Percentiles rank a stretch among this genome's conserved stretches.
Conservation (phyloP, 1,139 yeast species). For the Suhomyces atakaporum region DNA sequence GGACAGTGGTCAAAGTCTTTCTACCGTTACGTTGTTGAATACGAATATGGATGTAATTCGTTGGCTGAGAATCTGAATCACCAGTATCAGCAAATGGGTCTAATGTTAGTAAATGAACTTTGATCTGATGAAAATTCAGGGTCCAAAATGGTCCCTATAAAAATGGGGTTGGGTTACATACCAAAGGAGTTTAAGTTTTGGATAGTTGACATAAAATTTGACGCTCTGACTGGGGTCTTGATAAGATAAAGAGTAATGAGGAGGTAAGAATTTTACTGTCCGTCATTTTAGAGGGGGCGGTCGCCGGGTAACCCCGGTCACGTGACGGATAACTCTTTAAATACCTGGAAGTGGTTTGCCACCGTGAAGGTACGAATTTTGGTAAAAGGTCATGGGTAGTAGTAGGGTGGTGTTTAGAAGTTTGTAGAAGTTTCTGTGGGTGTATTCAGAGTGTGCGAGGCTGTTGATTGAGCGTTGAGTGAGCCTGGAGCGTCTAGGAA, state of each 20-base stretch:
- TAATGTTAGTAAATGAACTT: conserved; percentile 24
- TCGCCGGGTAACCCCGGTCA: conserved; percentile 9
- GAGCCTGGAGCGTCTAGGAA: no score
- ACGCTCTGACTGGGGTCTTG: conserved; percentile 8
- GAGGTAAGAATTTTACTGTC: conserved; percentile 8
- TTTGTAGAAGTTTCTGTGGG: neutral
- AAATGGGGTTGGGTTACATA: conserved; percentile 33
- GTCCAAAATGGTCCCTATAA: neutral
- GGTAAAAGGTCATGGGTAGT: no score
- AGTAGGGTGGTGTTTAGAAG: neutral
- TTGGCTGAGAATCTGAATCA: conserved; percentile 96
- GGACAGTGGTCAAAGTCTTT: conserved; percentile 97
- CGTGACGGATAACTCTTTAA: no score
- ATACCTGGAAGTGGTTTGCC: no score
- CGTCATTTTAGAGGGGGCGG: conserved; percentile 3
- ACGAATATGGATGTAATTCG: conserved; percentile 96
- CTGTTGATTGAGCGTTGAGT: no score
- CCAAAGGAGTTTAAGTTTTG: conserved; percentile 96
- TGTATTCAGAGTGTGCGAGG: neutral
- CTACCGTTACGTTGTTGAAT: conserved; percentile 99
- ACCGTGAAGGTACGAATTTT: no score
- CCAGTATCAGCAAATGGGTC: conserved; percentile 99
- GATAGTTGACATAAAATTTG: conserved; percentile 75
- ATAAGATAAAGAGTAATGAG: conserved; percentile 6
- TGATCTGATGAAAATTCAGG: neutral